Percentiles rank a stretch among this genome's conserved stretches.
Evolutionary conservation across 345 rosid genomes (phyloP).

Genomic region (Heritiera fomes): DNA sequence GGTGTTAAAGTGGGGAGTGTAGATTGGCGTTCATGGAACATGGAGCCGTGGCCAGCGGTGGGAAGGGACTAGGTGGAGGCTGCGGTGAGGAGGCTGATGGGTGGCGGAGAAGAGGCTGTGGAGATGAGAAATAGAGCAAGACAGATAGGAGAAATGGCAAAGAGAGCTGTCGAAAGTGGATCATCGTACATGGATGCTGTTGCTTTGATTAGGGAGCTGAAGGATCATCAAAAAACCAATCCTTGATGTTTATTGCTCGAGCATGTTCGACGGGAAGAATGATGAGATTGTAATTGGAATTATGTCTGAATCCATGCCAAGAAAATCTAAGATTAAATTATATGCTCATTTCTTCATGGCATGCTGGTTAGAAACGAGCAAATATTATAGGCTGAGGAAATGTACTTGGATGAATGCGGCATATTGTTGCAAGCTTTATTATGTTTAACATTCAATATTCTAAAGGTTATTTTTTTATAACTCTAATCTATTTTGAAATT

Average conservation of each 20-base stretch:
- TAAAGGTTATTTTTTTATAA: too few species aligned
- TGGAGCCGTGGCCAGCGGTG: constrained; percentile 29
- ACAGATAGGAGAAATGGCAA: constrained; percentile 38
- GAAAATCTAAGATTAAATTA: background rate
- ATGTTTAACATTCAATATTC: too few species aligned
- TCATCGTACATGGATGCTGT: constrained; percentile 38
- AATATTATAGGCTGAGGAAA: too few species aligned
- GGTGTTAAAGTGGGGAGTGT: constrained; percentile 46
- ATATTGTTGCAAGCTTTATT: too few species aligned
- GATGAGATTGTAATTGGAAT: background rate
- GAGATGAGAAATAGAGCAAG: constrained; percentile 41
- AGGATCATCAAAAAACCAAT: background rate
- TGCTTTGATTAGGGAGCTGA: constrained; percentile 32
- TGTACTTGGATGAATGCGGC: too few species aligned
- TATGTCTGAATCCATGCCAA: background rate
- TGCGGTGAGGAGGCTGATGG: constrained; percentile 40
- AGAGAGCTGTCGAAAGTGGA: constrained; percentile 49
- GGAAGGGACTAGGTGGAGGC: constrained; percentile 37
- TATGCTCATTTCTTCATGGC: background rate
- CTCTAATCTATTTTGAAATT: too few species aligned
- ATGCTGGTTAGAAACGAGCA: background rate
- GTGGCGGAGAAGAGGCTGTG: constrained; percentile 31
- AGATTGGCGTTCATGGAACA: constrained; percentile 35
- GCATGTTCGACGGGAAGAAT: background rate
- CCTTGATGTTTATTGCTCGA: background rate